Base-by-base conservation (phyloP, 352 stramenopile species). In the Phytophthora kernoviae region DNA sequence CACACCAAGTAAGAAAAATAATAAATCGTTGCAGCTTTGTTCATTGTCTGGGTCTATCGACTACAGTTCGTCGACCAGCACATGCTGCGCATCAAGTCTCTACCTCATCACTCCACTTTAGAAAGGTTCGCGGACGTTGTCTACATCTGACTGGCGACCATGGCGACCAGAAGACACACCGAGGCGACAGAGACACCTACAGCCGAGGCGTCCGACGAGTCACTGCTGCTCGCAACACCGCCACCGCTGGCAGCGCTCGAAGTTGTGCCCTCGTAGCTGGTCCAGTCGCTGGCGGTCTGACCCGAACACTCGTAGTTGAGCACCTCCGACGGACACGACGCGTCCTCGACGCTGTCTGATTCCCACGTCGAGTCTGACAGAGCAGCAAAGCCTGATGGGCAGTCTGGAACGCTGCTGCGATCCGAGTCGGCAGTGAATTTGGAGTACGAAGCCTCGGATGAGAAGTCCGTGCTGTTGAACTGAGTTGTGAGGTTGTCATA, bases 401-500 rank as follows among this genome's bases (percentile, higher is more conserved):
- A 83, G 18, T 55, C 48, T 27, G 59, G 60, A 5, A 55, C 47
- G 12, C 39, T 68, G 20, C 34, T 34, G 42, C 68, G 68, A 22
- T 46, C 52, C 15, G 58, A 65, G 17, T 69, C 69, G 11, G 58
- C 49, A 10, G 59, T 70, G 58, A 86, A 84, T 14, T 51, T 45
- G 18, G 20, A 12, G 61, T 87, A 87, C 22, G 51, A 59, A 14
- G 54, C 59, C 61, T 72, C 50, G 5, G 64, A 57, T n/a, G 67
- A 77, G 37, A 70, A 75, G 59, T 84, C 59, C 0, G 73, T 79
- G 20, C 60, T 47, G 27, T 78, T 81, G 68, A 85, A 91, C 63
- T 82, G 49, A 36, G 57, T 68, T 5, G 73, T 58, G 4, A 96
- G 63, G 50, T 61, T 67, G 26, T 92, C 55, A 69, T 78, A 94